Percentiles rank a stretch among this genome's conserved stretches.
Conservation (phyloP, 2,329 filamentous ascomycete genomes). For the Fusarium equiseti region DNA sequence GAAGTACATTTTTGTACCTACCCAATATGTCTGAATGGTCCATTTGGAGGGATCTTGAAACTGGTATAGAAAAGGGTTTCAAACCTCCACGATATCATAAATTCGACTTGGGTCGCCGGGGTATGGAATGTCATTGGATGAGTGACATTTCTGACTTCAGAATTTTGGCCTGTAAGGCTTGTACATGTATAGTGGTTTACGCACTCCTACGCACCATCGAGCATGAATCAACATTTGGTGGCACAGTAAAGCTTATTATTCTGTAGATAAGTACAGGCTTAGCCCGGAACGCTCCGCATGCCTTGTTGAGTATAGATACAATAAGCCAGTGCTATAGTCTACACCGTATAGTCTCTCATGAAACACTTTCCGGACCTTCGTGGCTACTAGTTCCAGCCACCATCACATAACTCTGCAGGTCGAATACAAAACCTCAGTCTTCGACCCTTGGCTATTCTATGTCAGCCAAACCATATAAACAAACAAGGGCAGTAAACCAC, state of each 20-base stretch:
- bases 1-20: too few relatives aligned
- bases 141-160: too few relatives aligned
- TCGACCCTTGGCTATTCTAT: not conserved
- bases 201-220: too few relatives aligned
- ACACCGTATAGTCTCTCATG: not conserved
- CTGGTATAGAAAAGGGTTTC: too few relatives aligned
- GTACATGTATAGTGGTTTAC: too few relatives aligned
- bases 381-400: not conserved
- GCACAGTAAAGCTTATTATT: accelerated
- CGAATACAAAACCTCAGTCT: not conserved
- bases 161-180: too few relatives aligned
- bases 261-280: not conserved
- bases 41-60: too few relatives aligned
- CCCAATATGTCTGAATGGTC: too few relatives aligned
- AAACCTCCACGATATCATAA: too few relatives aligned
- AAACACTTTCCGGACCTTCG: accelerated
- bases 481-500: not conserved
- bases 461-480: not conserved
- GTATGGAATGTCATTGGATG: too few relatives aligned
- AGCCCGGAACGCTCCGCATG: not conserved
- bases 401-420: not conserved
- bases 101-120: too few relatives aligned
- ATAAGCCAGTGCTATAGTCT: accelerated
- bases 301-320: not conserved
- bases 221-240: not conserved